Evolutionary conservation across 2,329 filamentous ascomycete species (phyloP), one percentile per base, ranked within the genome.

Genomic region (Aureobasidium sp.): DNA sequence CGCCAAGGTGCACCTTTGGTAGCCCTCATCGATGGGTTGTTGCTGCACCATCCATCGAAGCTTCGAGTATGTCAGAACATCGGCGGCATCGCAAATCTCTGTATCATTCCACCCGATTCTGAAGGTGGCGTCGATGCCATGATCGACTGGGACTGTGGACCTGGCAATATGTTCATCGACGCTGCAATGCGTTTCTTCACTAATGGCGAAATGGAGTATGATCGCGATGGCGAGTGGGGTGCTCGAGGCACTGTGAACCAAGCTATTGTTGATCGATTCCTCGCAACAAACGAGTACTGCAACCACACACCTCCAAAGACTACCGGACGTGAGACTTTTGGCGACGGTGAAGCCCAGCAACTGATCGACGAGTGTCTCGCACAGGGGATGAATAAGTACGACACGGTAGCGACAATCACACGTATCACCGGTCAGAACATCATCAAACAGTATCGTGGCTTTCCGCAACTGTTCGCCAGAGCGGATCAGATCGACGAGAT

Each of bases 131-230:
- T 52, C 17, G 41, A 62, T 26, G 37, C 37, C 5, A 58, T 27
- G 10, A 63, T 50, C 34, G 64, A 66, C 44, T 66, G 63, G 15
- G 37, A 39, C 37, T 67, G 65, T 46, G 67, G 67, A 13, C 66
- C 67, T 13, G 67, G 67, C 10, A 68, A 68, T 61, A 62, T 69
- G 27, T 68, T 68, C 55, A 68, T 69, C 44, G 67, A 69, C 59
- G 62, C 61, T 36, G 65, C 67, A 2, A 55, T 69, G 36, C 67
- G 67, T 17, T 65, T 65, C 48, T 68, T 68, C 56, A 67, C 67
- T 26, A 57, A 67, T 15, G 67, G 67, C 32, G 42, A 64, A 32
- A 48, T 46, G 51, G 62, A 68, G 57, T 68, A 68, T 44, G 37
- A 39, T 5, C 13, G 15, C 5, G 37, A 39, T n/a, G 37, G 37